Evolutionary conservation across 179 eudicot genomes (phyloP).

Genomic region (Vitellaria paradoxa): DNA sequence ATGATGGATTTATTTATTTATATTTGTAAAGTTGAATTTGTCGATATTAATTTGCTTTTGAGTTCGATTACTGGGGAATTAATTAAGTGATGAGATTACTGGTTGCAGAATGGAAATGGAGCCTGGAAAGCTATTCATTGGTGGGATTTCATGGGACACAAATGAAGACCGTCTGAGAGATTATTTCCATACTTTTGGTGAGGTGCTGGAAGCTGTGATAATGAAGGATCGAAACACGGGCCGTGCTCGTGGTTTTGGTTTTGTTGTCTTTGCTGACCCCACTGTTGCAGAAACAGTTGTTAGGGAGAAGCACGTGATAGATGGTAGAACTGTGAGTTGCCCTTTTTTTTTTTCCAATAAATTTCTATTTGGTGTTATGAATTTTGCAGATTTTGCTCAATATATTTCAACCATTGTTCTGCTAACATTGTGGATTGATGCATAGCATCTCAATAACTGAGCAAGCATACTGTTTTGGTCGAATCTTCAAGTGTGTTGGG

Average conservation of each 20-base stretch:
- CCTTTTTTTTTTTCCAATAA: not conserved
- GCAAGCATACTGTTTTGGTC: not conserved
- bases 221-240: slow-evolving; percentile 94
- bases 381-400: not conserved
- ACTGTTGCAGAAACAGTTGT: slow-evolving; percentile 82
- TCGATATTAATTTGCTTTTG: not conserved
- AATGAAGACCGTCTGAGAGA: slow-evolving; percentile 78
- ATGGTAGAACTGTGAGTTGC: slow-evolving; percentile 77
- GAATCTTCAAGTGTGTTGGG: not conserved
- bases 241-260: slow-evolving; percentile 91
- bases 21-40: not conserved
- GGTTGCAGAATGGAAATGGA: slow-evolving; percentile 65
- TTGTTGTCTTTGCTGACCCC: slow-evolving; percentile 78
- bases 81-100: slow-evolving; percentile 8
- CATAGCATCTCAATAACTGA: not conserved
- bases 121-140: slow-evolving; percentile 81
- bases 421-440: not conserved
- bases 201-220: slow-evolving; percentile 85
- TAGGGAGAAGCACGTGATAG: slow-evolving; percentile 73
- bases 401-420: not conserved
- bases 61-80: not conserved
- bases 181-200: slow-evolving; percentile 74
- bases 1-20: not conserved
- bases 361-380: not conserved
- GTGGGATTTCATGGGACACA: slow-evolving; percentile 97